Percentiles rank a stretch among this genome's conserved stretches.
Evolutionary conservation across 768 basidiomycete genomes (phyloP).

Genomic region (Phanerodontia chrysosporium): DNA sequence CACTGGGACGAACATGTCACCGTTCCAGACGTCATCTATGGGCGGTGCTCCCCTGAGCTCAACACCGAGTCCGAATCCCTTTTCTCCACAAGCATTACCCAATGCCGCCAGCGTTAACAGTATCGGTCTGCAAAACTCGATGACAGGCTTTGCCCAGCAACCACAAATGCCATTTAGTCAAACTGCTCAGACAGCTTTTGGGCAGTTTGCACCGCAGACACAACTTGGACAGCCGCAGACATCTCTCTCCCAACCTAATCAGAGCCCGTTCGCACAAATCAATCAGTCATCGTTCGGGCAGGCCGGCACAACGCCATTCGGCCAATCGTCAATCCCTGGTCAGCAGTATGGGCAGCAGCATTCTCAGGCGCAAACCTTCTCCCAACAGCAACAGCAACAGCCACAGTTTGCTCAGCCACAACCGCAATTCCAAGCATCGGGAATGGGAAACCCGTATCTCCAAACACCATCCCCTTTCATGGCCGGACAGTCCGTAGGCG

Average conservation of each 20-base stretch:
- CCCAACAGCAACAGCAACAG: slow-evolving; percentile 16
- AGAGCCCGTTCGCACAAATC: slow-evolving; percentile 24
- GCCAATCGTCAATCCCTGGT: background rate
- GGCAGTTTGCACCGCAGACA: no score
- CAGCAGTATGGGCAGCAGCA: slow-evolving; percentile 23
- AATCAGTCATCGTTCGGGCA: slow-evolving; percentile 1
- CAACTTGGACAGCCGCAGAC: slow-evolving; percentile 16
- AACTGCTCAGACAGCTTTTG: no score
- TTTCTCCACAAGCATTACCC: slow-evolving; percentile 10
- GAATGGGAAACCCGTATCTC: slow-evolving; percentile 15
- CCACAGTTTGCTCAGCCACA: slow-evolving; percentile 30
- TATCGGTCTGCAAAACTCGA: background rate
- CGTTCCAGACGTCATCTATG: slow-evolving; percentile 16
- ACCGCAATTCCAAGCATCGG: slow-evolving; percentile 21
- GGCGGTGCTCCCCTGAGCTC: background rate
- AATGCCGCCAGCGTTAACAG: background rate
- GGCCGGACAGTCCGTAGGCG: background rate
- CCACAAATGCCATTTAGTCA: slow-evolving; percentile 17
- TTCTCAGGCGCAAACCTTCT: slow-evolving; percentile 20
- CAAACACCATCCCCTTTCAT: slow-evolving; percentile 14
- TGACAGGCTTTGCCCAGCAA: background rate
- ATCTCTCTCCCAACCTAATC: slow-evolving; percentile 6
- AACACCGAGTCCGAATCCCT: slow-evolving; percentile 19
- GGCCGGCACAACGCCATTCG: background rate
- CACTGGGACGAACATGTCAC: slow-evolving; percentile 4